phyloP scores from a whole-genome alignment of 192 early-diverging fungal genomes.

The Backusella parvicylindrica region DNA sequence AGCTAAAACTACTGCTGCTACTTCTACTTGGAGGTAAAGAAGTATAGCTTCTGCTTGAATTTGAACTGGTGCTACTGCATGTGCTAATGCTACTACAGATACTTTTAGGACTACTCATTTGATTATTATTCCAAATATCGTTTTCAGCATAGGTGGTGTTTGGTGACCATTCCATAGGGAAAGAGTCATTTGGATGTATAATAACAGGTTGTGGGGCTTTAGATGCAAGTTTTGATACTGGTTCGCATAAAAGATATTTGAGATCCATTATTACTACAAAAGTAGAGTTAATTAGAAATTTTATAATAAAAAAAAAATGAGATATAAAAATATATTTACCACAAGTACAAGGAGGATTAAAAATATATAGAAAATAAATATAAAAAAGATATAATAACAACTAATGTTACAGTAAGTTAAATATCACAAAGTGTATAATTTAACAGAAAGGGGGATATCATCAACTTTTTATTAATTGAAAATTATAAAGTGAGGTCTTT shows the following conservation, averaged over 20 bases:
- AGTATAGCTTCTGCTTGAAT: not conserved
- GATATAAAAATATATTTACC: not conserved
- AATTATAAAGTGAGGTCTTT: conserved; percentile 6
- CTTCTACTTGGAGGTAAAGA: not conserved
- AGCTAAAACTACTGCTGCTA: conserved; percentile 2
- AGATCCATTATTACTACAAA: conserved; percentile 12
- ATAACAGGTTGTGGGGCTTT: not conserved
- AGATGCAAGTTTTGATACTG: not conserved
- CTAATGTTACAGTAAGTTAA: not conserved
- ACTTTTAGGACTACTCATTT: conserved; percentile 6
- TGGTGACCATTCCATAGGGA: not conserved
- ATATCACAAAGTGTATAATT: not conserved
- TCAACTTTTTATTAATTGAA: conserved; percentile 7
- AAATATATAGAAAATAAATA: not conserved
- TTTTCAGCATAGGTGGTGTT: not conserved
- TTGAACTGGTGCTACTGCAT: not conserved
- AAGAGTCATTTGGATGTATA: not conserved
- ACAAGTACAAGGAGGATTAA: not conserved
- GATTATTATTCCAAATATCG: not conserved
- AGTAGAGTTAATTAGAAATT: not conserved
- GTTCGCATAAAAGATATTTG: conserved; percentile 17
- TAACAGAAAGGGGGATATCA: not conserved
- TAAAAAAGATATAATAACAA: not conserved
- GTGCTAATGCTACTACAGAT: conserved; percentile 14
- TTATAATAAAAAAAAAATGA: not conserved